These are phyloP conservation scores for Hypoxylon trugodes DNA, from an alignment of 495 filamentous ascomycete genomes.

Conservation along the genomic window DNA sequence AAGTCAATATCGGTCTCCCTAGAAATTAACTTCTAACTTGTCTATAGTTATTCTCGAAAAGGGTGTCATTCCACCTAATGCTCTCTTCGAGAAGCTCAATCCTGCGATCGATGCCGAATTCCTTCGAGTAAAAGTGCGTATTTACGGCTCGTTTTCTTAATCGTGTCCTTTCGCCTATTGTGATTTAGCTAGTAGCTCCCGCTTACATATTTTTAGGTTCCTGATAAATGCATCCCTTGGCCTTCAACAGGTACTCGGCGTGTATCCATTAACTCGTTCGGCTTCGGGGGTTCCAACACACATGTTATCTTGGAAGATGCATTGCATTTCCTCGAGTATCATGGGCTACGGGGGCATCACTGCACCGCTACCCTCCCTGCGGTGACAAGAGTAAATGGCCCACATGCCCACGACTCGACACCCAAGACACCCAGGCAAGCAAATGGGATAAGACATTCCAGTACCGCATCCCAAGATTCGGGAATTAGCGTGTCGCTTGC, in stretches of 20 bases:
- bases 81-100: constrained; percentile 60
- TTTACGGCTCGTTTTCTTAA: no score
- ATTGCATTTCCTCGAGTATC: constrained; percentile 27
- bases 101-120: constrained; percentile 41
- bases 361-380: constrained; percentile 27
- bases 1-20: no score
- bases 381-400: no score
- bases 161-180: no score
- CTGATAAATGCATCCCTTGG: constrained; percentile 33
- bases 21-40: constrained; percentile 8
- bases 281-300: constrained; percentile 67
- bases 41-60: constrained; percentile 59
- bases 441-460: no score
- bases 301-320: constrained; percentile 64
- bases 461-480: no score
- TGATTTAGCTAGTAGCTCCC: no score
- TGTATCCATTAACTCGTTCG: constrained; percentile 63
- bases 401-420: no score
- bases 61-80: constrained; percentile 51
- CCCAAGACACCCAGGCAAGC: no score
- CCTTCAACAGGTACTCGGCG: constrained; percentile 49
- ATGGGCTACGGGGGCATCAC: constrained; percentile 34
- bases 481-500: no score
- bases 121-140: constrained; percentile 3
- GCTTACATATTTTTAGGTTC: constrained; percentile 38